Percentiles rank a stretch among this genome's conserved stretches.
These are phyloP conservation scores for Cynara cardunculus DNA, from an alignment of 129 eudicot species.

Conservation along the genomic window DNA sequence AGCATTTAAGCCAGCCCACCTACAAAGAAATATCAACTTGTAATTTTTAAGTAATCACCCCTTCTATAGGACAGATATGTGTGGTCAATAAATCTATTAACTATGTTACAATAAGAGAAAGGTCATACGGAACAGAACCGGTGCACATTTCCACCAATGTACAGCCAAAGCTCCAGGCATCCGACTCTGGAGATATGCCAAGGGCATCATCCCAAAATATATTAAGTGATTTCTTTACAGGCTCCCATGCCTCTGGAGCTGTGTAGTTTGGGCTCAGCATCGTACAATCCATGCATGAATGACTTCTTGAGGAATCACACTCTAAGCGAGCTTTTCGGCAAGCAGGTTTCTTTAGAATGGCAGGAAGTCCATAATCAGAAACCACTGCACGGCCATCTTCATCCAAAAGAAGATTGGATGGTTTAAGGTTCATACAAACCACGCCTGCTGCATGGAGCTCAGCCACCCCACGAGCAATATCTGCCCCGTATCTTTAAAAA, in stretches of 20 bases:
- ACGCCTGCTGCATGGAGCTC: constrained; percentile 99
- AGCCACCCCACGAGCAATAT: constrained; percentile 98
- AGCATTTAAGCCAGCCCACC: constrained; percentile 93
- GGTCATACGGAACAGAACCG: constrained; percentile 89
- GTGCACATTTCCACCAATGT: constrained; percentile 99
- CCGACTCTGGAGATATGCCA: constrained; percentile 94
- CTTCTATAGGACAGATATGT: background rate
- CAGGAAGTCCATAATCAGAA: constrained; percentile 97
- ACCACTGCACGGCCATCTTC: constrained; percentile 89
- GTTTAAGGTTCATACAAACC: constrained; percentile 93
- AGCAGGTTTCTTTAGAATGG: constrained; percentile 74
- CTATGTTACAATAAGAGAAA: background rate
- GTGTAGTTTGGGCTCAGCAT: constrained; percentile 95
- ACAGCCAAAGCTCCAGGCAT: constrained; percentile 99
- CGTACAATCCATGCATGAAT: constrained; percentile 99
- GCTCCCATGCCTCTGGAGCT: constrained; percentile 99
- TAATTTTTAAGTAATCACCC: background rate
- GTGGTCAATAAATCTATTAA: background rate
- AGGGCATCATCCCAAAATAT: constrained; percentile 91
- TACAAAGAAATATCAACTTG: constrained; percentile 32
- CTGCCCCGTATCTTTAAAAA: constrained; percentile 80
- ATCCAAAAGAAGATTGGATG: constrained; percentile 93
- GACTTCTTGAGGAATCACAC: constrained; percentile 71
- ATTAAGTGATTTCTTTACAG: constrained; percentile 69
- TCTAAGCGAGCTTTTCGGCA: constrained; percentile 80